phyloP scores from a whole-genome alignment of 306 rosid genomes.

The Vigna mungo region DNA sequence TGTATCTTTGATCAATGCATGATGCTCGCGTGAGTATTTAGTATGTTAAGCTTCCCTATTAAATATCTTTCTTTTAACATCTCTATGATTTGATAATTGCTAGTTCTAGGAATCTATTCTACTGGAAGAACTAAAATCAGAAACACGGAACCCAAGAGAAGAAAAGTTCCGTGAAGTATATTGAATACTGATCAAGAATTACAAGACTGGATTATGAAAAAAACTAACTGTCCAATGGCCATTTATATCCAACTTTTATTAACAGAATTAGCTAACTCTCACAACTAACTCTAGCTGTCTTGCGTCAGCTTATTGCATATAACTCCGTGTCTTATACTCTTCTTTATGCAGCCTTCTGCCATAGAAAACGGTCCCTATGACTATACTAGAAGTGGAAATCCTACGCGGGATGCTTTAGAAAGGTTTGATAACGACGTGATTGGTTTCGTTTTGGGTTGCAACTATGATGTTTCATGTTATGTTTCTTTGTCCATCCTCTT shows the following conservation, averaged over 20 bases:
- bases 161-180: too few species aligned
- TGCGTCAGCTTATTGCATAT: too few species aligned
- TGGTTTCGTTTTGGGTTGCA: slow-evolving; percentile 31
- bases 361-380: slow-evolving; percentile 87
- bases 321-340: neutral
- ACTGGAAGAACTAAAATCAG: too few species aligned
- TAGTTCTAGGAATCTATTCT: too few species aligned
- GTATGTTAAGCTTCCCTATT: slow-evolving; percentile 17
- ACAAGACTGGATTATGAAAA: too few species aligned
- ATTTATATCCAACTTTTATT: too few species aligned
- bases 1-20: slow-evolving; percentile 2
- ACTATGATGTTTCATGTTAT: slow-evolving; percentile 22
- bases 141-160: too few species aligned
- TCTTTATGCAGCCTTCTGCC: slow-evolving; percentile 80
- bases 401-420: slow-evolving; percentile 85
- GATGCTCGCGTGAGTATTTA: neutral
- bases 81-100: neutral
- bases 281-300: too few species aligned
- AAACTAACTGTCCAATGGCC: too few species aligned
- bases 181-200: too few species aligned
- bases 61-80: slow-evolving; percentile 19
- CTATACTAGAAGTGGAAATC: slow-evolving; percentile 96
- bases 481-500: slow-evolving; percentile 34
- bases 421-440: slow-evolving; percentile 55
- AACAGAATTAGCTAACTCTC: too few species aligned